Evolutionary conservation across 345 rosid genomes (phyloP), one percentile per base, ranked within the genome.

Genomic region (Eucalyptus tenuipes): DNA sequence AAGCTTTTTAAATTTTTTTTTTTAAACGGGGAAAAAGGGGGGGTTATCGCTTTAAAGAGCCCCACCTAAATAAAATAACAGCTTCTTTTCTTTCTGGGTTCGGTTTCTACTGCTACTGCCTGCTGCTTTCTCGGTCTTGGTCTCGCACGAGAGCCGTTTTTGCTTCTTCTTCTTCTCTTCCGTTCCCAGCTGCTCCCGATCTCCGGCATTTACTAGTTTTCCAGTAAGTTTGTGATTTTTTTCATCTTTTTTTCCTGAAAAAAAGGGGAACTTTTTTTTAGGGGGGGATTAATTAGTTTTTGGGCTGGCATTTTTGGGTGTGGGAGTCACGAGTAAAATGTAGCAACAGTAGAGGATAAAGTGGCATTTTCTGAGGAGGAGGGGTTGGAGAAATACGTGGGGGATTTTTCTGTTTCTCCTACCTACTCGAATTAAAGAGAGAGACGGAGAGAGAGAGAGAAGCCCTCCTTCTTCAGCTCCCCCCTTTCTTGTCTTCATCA

Each of bases 191-290:
- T 55, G 66, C 66, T 71, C 25, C 94, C 92, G 93, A 93, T 93
- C 94, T 93, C 92, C 93, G 16, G 92, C 96, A 92, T 93, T 94
- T 94, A 92, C 94, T 27, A 91, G n/a, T 48, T 91, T 88, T 66
- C 88, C 31, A 92, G 95, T 92, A 87, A 92, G 85, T 90, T 42
- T n/a, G 27, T 45, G 37, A 29, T 85, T 85, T 89, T 66, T 45
- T 24, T 15, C n/a, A 13, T 80, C 64, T 57, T 68, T 47, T 59
- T 88, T 90, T 85, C 85, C n/a, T n/a, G n/a, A n/a, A n/a, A n/a
- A 66, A 16, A 16, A 1, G 2, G 10, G 40, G 17, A 37, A 18
- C 22, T 37, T 11, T 20, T 33, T 37, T 71, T 9, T 2, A 2
- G 24, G 45, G 42, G 80, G 44, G 45, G 44, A 42, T 20, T 33